These are phyloP conservation scores for Tremellales sp. DNA, from an alignment of 1,284 basidiomycete genomes.

Conservation along the genomic window DNA sequence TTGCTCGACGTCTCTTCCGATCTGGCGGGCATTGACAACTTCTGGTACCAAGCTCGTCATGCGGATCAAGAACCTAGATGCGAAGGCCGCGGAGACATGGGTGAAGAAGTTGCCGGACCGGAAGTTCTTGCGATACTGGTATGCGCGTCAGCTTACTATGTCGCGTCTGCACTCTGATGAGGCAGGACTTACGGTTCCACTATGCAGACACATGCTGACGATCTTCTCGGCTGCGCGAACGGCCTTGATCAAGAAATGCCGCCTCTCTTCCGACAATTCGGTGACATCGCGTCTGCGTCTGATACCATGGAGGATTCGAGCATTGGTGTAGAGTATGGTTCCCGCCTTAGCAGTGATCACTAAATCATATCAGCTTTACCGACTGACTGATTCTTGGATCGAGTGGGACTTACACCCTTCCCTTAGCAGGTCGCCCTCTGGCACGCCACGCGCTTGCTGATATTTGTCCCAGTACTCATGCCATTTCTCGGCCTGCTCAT, in stretches of 20 bases:
- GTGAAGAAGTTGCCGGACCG: slow-evolving; percentile 11
- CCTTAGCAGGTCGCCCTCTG: slow-evolving; percentile 17
- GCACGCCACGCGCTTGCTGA: slow-evolving; percentile 22
- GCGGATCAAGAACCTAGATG: slow-evolving; percentile 39
- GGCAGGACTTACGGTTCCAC: slow-evolving; percentile 9
- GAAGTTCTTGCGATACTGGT: slow-evolving; percentile 27
- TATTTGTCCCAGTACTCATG: slow-evolving; percentile 43
- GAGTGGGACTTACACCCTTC: slow-evolving; percentile 19
- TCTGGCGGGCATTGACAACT: slow-evolving; percentile 30
- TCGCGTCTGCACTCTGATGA: too few species aligned
- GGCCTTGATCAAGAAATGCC: slow-evolving; percentile 22
- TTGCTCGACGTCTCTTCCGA: slow-evolving; percentile 39
- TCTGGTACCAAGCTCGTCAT: slow-evolving; percentile 37
- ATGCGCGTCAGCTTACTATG: background rate
- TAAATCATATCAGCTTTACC: too few species aligned
- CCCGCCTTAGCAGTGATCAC: slow-evolving; percentile 17
- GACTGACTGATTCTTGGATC: background rate
- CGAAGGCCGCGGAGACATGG: slow-evolving; percentile 26
- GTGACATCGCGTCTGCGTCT: slow-evolving; percentile 25
- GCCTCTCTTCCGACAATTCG: slow-evolving; percentile 18
- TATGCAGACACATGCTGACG: slow-evolving; percentile 22
- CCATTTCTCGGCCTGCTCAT: slow-evolving; percentile 37
- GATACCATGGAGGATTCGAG: slow-evolving; percentile 28
- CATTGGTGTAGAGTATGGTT: slow-evolving; percentile 27
- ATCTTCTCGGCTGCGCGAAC: slow-evolving; percentile 23